Base-by-base conservation (phyloP, 805 yeast species). In the Spathaspora hagerdaliae region DNA sequence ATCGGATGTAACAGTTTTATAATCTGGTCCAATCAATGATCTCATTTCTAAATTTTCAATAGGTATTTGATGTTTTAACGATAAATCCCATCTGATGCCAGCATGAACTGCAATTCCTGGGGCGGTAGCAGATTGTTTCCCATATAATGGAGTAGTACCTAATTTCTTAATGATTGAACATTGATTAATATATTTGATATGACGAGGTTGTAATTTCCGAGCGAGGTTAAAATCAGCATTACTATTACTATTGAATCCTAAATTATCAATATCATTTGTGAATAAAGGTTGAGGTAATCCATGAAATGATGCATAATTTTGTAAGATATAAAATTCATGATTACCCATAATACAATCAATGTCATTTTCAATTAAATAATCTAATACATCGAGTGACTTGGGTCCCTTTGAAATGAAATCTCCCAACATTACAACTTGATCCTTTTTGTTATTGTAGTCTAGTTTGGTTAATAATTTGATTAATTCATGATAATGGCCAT, bases 341-440 rank as follows among this genome's bases (percentile, higher is more conserved):
- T 91, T 91, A 0, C 98, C 97, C 47, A 94, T 67, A 2, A 91
- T 80, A 59, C 96, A 90, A 44, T 79, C 81, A 12, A 87, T 76
- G 12, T 77, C 67, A 52, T 81, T 59, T 19, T 78, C 68, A 31
- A 83, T 54, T 14, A 87, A 82, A 55, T 64, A 83, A 48, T 89
- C 83, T 9, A 90, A 59, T 2, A 89, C 89, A 35, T 76, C 78
- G 11, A 78, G 50, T 1, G 96, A 85, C 47, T 85, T 81, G 5
- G 86, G 83, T 1, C 98, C 98, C 59, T 91, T 92, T 42, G 89
- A 74, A 13, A 87, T 71, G 61, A 90, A 87, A 59, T 91, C 97
- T 4, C 98, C 98, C 15, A 90, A 63, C 19, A 90, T 67, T 1
- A 91, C 65, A 11, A 90, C 70, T 38, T 77, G 76, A 59, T 88